These are phyloP conservation scores for Syzygium aqueum DNA, from an alignment of 345 rosid genomes.

Conservation along the genomic window DNA sequence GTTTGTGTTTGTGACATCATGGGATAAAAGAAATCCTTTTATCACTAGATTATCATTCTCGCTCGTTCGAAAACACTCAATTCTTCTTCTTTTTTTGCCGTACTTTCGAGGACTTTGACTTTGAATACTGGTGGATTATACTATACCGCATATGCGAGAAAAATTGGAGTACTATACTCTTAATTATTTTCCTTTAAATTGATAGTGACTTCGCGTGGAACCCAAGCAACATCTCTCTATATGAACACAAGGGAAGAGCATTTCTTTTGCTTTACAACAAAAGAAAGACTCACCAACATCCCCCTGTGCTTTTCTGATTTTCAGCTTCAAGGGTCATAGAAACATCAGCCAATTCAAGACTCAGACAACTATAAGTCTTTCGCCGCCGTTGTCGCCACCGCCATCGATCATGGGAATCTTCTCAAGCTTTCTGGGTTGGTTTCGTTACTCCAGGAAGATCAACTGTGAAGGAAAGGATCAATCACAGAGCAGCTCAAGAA, in stretches of 20 bases:
- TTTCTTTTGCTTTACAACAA: accelerated
- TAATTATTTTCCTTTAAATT: neutral
- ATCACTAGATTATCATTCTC: neutral
- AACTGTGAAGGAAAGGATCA: neutral
- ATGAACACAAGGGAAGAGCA: neutral
- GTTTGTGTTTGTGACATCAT: neutral
- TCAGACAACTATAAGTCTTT: neutral
- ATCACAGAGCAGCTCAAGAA: neutral
- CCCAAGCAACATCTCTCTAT: neutral
- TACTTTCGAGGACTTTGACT: neutral
- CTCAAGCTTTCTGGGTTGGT: slow-evolving; percentile 2
- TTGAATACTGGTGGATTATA: neutral
- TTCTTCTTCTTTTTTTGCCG: neutral
- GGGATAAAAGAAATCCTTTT: neutral
- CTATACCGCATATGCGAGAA: neutral
- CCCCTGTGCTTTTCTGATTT: accelerated
- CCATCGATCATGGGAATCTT: neutral
- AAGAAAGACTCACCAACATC: neutral
- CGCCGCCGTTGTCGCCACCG: neutral
- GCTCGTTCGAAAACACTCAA: neutral
- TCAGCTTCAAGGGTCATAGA: neutral
- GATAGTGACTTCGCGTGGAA: neutral
- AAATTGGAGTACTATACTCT: neutral
- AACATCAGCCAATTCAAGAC: neutral
- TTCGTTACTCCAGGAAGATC: neutral